Base-by-base conservation (phyloP, 257 asterid species). In the Plantago ovata region DNA sequence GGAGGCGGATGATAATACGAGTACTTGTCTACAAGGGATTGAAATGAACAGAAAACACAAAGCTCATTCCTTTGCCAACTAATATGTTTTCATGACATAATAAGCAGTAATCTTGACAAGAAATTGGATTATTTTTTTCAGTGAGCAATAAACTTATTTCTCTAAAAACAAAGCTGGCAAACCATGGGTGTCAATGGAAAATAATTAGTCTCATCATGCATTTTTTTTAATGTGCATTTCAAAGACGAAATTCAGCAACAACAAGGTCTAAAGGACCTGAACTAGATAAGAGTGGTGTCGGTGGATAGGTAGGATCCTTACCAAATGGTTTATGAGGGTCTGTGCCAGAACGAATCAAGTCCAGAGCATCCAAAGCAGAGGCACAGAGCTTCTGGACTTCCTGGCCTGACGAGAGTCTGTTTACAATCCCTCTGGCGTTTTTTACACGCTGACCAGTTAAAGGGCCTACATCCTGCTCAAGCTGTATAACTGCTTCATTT, bases 371-470 rank as follows among this genome's bases (percentile, higher is more conserved):
- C 23, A 88, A 60, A 13, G 94, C 94, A 45, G 72, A 69, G 71
- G 83, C 72, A 63, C 98, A 92, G 3, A 85, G 80, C 53, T 71
- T 67, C 82, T 85, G 96, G 77, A 92, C 84, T 71, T 84, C 91
- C 1, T 85, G 84, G 58, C 96, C 96, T 0, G 86, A 85, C 7
- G 96, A 84, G 55, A 92, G 93, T 83, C 96, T 78, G 76, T 92
- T 92, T 52, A 92, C 98, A 33, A 92, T 92, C 49, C 98, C 95
- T 66, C 98, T 74, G n/a, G 96, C 98, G 64, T 60, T 92, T 81
- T 85, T 92, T 33, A 85, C 91, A 7, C 96, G 98, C 62, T 84
- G 76, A 69, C 95, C 98, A 18, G 98, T 85, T 50, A 88, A 71
- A 24, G 91, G 95, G 7, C 98, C 98, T n/a, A 85, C 83, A 21